These are phyloP conservation scores for Ephemerocybe angulata DNA, from an alignment of 768 basidiomycete genomes.

Conservation along the genomic window DNA sequence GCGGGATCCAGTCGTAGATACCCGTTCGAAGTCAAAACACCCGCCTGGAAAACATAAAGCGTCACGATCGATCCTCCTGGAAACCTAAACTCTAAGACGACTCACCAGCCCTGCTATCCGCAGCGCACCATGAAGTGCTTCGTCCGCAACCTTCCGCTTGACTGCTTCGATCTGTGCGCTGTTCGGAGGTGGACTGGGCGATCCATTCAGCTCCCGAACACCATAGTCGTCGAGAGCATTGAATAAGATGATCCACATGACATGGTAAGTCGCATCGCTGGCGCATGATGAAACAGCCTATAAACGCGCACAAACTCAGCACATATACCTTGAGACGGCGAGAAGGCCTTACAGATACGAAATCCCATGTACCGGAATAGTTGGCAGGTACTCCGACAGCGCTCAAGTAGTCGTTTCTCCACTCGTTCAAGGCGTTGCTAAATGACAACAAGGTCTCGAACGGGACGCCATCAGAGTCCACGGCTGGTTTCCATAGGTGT, in stretches of 20 bases:
- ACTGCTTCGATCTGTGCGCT: conserved; percentile 54
- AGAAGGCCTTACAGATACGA: conserved; percentile 52
- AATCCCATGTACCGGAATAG: conserved; percentile 87
- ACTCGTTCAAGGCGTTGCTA: conserved; percentile 55
- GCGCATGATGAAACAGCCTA: conserved; percentile 60
- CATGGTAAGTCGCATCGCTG: conserved; percentile 86
- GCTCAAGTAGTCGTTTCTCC: conserved; percentile 73
- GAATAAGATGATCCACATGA: conserved; percentile 86
- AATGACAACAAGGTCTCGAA: conserved; percentile 58
- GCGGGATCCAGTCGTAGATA: conserved; percentile 89
- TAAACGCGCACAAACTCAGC: conserved; percentile 11
- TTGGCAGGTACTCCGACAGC: conserved; percentile 84
- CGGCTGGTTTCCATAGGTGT: conserved; percentile 75
- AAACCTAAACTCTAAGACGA: conserved; percentile 13
- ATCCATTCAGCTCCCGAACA: conserved; percentile 65
- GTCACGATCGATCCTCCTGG: conserved; percentile 1
- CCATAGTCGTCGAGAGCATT: conserved; percentile 84
- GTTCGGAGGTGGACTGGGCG: conserved; percentile 31
- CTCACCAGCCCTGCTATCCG: conserved; percentile 85
- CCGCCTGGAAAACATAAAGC: conserved; percentile 47
- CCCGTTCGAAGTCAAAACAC: conserved; percentile 81
- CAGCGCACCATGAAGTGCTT: conserved; percentile 80
- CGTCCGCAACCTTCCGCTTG: conserved; percentile 71
- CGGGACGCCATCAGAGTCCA: conserved; percentile 75
- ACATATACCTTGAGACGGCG: not conserved